Evolutionary conservation across 768 basidiomycete genomes (phyloP), one percentile per base, ranked within the genome.

Genomic region (Steccherinum ochraceum): DNA sequence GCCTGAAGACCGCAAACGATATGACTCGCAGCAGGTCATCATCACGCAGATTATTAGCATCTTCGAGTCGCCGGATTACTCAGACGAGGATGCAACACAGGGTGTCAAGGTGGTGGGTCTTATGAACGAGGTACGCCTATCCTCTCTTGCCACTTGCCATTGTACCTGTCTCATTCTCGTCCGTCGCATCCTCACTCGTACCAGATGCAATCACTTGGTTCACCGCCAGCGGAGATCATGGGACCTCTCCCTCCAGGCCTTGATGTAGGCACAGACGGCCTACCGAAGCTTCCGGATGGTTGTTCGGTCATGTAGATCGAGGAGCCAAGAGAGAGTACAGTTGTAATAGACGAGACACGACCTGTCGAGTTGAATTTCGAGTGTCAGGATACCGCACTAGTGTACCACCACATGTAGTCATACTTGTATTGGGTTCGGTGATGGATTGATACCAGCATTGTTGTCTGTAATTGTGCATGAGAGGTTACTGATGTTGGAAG

Each of bases 211-310:
- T 70, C 72, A 2, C 75, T 81, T 50, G 90, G 91, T 4, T 77
- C 84, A 3, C 91, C 89, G 0, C 91, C 91, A 2, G 61, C 78
- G 18, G 88, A 89, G 58, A 76, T 93, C 46, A 91, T 93, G 86
- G 91, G 89, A 1, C 78, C 82, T 0, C 71, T 93, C 45, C 91
- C 91, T 0, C 77, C 86, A 2, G 88, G 86, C n/a, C 66, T 80
- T 24, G 72, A 68, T 5, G 55, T 83, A 21, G 80, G 78, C 0
- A 44, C 71, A 1, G 83, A 86, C 46, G 83, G 82, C 12, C 61
- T 74, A 52, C 80, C 78, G 3, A 64, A 74, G 39, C 46, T 80
- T 13, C 72, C 76, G 1, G 71, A 72, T 1, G 62, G 60, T 12
- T 71, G 73, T 50, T 56, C 59, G 23, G 66, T 72, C 40, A 53